Percentiles rank a stretch among this genome's conserved stretches.
phyloP scores from a whole-genome alignment of 2,329 filamentous ascomycete genomes.

The Diaporthe vaccinii region DNA sequence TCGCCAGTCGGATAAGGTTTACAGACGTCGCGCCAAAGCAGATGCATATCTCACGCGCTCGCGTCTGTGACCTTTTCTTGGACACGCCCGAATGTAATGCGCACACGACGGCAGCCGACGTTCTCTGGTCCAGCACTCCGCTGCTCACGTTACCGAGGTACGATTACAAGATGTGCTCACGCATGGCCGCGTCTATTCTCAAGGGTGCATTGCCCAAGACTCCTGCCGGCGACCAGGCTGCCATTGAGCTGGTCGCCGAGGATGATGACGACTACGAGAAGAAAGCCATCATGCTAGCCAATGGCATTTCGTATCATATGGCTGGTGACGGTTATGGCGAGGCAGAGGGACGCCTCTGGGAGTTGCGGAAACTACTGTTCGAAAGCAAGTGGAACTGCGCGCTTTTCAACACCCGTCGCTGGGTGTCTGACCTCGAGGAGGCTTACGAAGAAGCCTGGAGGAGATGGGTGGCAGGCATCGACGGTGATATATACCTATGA shows the following conservation, averaged over 20 bases:
- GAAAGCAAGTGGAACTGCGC: constrained; percentile 87
- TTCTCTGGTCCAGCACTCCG: constrained; percentile 96
- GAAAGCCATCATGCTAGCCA: constrained; percentile 77
- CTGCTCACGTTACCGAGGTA: constrained; percentile 92
- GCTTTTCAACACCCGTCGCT: constrained; percentile 90
- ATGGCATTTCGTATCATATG: constrained; percentile 70
- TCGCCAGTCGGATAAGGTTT: constrained; percentile 90
- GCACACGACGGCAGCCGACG: constrained; percentile 96
- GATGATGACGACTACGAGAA: constrained; percentile 89
- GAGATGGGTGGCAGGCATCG: constrained; percentile 86
- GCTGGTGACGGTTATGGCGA: constrained; percentile 61
- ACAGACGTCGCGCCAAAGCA: constrained; percentile 97
- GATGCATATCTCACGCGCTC: constrained; percentile 91
- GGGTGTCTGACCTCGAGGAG: constrained; percentile 90
- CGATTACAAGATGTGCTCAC: constrained; percentile 98
- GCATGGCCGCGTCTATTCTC: constrained; percentile 96
- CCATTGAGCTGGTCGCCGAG: constrained; percentile 80
- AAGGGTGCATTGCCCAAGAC: constrained; percentile 86
- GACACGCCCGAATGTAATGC: constrained; percentile 99
- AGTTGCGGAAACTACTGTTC: constrained; percentile 86
- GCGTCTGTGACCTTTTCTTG: constrained; percentile 93
- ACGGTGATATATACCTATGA: constrained; percentile 91
- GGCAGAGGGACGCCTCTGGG: constrained; percentile 77
- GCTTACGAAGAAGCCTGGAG: constrained; percentile 92
- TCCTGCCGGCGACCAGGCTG: constrained; percentile 75